Base-by-base conservation (phyloP, 805 yeast species). In the Tetrapisispora namnaoensis region DNA sequence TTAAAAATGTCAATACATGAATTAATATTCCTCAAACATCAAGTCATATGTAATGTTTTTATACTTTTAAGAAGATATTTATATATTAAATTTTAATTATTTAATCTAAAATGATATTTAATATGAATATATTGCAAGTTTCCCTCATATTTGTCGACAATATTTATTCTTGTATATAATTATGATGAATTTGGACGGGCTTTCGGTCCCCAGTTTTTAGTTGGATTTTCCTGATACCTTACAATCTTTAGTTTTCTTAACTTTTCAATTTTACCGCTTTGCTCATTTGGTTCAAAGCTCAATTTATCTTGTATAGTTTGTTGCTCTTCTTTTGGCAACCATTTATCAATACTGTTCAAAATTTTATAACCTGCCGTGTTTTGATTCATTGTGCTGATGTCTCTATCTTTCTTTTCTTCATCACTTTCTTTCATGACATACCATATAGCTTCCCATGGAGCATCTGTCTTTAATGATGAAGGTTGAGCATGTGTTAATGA, bases 171-270 rank as follows among this genome's bases (percentile, higher is more conserved):
- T 7, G 11, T 32, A 6, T 32, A 40, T 27, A 10, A 16, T 16
- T 45, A 48, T 22, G 55, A 53, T 27, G 53, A 39, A 42, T 52
- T 53, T 47, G 95, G 95, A 60, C 84, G 80, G 3, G 96, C 80
- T 69, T 85, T 87, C 36, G 98, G 99, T 1, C 99, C 99, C 99
- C 99, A 93, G 63, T 86, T 83, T 63, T 86, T 86, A 1, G 88
- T 77, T 16, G 99, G 99, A 61, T 90, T 91, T 61, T 82, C 89
- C 63, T 90, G 99, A 67, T 76, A 91, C 58, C 96, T 75, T 14
- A 88, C 88, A 62, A 91, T 78, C 67, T 88, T 88, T 50, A 87
- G 74, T 53, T 78, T 81, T 59, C 96, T 75, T 47, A 87, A 70
- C 48, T 67, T 71, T 56, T 79, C 79, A 48, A 89, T 68, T 44